Conservation (phyloP, 441 rosid species). For the Mallotus japonicus region DNA sequence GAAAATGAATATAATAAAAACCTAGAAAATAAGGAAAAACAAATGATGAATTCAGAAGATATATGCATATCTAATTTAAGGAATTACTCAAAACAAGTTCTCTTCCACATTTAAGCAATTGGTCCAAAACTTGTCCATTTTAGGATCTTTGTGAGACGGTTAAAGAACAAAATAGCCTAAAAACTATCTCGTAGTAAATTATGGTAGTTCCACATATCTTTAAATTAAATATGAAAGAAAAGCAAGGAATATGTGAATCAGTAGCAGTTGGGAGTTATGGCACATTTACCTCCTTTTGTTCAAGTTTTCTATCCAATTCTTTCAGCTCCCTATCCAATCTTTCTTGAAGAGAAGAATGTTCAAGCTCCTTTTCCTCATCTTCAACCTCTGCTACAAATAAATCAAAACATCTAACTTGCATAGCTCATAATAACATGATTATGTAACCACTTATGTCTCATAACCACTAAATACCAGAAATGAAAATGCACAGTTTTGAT, state of each 20-base stretch:
- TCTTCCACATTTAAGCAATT: not conserved
- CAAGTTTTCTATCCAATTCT: constrained; percentile 83
- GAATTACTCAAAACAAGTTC: not conserved
- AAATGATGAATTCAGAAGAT: not conserved
- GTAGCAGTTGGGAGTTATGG: not conserved
- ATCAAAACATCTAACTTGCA: not conserved
- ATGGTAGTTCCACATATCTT: not conserved
- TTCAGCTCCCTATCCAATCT: constrained; percentile 80
- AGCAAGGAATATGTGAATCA: not conserved
- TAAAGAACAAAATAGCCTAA: not conserved
- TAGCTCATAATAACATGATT: not conserved
- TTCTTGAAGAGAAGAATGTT: constrained; percentile 89
- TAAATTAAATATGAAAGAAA: not conserved
- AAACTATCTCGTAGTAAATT: not conserved
- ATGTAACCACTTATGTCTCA: too few species aligned
- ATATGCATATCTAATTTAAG: not conserved
- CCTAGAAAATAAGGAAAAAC: too few species aligned
- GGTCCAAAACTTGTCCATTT: not conserved
- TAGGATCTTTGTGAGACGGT: not conserved
- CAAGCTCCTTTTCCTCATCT: constrained; percentile 73
- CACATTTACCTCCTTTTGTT: constrained; percentile 77
- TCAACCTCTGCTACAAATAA: constrained; percentile 61
- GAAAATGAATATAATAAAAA: not conserved
- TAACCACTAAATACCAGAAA: not conserved
- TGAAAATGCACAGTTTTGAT: not conserved